Evolutionary conservation across 768 basidiomycete genomes (phyloP), one percentile per base, ranked within the genome.

Genomic region (Multifurca ochricompacta): DNA sequence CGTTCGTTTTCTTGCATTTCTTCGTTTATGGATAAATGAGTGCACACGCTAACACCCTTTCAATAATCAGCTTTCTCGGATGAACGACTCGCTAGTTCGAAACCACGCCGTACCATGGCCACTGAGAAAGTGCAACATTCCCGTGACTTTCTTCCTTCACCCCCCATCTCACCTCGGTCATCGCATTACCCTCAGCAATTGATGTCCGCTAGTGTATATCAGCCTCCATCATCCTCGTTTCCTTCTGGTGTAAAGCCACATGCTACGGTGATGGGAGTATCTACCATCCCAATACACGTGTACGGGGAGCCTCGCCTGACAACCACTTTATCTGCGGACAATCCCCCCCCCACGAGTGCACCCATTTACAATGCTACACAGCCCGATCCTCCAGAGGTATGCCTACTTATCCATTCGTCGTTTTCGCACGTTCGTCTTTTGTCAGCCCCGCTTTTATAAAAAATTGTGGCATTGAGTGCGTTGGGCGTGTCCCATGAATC

Each of bases 101-200:
- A 30, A 36, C n/a, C 36, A 27, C 36, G 13, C 18, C n/a, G n/a
- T 36, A 10, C 27, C 6, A 9, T 37, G 0, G 14, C 48, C 23
- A 16, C 21, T 4, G 47, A 44, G 25, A 48, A 7, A 18, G n/a
- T 32, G 18, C 39, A 47, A 31, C 30, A 50, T 23, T 11, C n/a
- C 30, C 54, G 54, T 34, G 54, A 57, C 16, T 7, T 39, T 49
- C 44, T 51, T 18, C 54, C 58, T 19, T 37, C 58, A 18, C 49
- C 43, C 21, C 58, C 54, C 18, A 14, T 50, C 16, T 51, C 54
- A 1, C 49, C 58, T 27, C 48, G 23, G 16, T 27, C n/a, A 30
- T 21, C 47, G 9, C 28, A 27, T 10, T 21, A 42, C 45, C 23
- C 35, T 56, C 47, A 36, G 16, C 35, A 45, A 35, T 19, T 41